Evolutionary conservation across 2,329 filamentous ascomycete genomes (phyloP), one percentile per base, ranked within the genome.

Genomic region (Talaromyces atroroseus): DNA sequence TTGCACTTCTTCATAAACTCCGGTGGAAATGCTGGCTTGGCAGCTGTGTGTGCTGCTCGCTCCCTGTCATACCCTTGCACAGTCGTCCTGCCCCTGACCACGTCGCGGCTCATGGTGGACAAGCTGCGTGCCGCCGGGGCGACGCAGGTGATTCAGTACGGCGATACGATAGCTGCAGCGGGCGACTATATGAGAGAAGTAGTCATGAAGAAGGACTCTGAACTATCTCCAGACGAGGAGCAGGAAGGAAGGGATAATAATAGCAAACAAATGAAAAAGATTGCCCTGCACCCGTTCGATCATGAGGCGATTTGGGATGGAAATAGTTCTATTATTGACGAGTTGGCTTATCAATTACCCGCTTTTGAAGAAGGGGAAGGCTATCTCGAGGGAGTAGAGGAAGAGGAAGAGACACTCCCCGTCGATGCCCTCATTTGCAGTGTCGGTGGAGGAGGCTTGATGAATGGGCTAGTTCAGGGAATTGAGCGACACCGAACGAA

Each of bases 21-120:
- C 2, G 90, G 89, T 58, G 90, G 90, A 57, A 95, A 95, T 67
- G 90, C 90, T 2, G 90, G 90, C 1, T 82, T 95, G 3, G 90
- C 90, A 1, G 90, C 88, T 65, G 88, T 89, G 16, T 85, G 84
- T 49, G 87, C 90, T 1, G 87, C 89, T 12, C 76, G 77, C 23
- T 77, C 81, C 2, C 79, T 94, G 6, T 74, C 78, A 5, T 80
- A 82, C 38, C 84, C 83, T 1, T 85, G 84, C 68, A 92, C 89
- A 5, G 87, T 95, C 59, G 87, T 90, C 29, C 83, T 94, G 1
- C 88, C 90, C 0, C 68, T 76, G 8, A 77, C 76, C 6, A 89
- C 88, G 0, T 83, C 85, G 32, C 75, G 81, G 1, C 71, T 86
- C 60, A 92, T 95, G 84, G 80, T 90, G 50, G 75, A 78, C 44